phyloP scores from a whole-genome alignment of 371 early-diverging fungal genomes.

The Conidiobolus incongruus region DNA sequence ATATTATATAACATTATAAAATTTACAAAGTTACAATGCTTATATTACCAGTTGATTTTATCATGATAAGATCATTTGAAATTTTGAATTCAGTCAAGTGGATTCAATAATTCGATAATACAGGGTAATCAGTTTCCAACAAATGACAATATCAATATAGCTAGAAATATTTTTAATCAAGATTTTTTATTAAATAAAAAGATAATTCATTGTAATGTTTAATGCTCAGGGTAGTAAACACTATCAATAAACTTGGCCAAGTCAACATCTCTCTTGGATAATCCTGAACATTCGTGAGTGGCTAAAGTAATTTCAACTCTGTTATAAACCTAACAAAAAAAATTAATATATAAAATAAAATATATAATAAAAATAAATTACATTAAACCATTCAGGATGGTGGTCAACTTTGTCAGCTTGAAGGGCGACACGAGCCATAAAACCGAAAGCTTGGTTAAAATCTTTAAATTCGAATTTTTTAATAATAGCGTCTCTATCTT shows the following conservation, averaged over 20 bases:
- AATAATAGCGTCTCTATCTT: constrained; percentile 55
- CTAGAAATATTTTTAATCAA: no score
- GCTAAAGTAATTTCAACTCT: constrained; percentile 67
- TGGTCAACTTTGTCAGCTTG: constrained; percentile 79
- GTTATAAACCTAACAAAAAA: constrained; percentile 49
- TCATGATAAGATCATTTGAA: no score
- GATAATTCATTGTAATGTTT: no score
- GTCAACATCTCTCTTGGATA: constrained; percentile 51
- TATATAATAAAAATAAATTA: constrained; percentile 10
- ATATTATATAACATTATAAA: no score
- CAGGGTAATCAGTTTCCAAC: no score
- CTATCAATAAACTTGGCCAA: constrained; percentile 52
- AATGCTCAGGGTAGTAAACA: no score
- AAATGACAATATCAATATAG: no score
- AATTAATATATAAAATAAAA: background rate
- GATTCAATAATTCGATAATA: no score
- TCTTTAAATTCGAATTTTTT: constrained; percentile 53
- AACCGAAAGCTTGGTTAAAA: constrained; percentile 78
- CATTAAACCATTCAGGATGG: constrained; percentile 90
- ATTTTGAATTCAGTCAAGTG: no score
- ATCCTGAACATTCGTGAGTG: constrained; percentile 75
- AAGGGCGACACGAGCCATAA: constrained; percentile 82
- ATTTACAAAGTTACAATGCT: no score
- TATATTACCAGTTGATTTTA: no score
- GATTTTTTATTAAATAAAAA: no score